A percentile compares a stretch with the other conserved stretches of the same genome.
phyloP scores from a whole-genome alignment of 805 yeast genomes.

The Dipodascus geniculatus region DNA sequence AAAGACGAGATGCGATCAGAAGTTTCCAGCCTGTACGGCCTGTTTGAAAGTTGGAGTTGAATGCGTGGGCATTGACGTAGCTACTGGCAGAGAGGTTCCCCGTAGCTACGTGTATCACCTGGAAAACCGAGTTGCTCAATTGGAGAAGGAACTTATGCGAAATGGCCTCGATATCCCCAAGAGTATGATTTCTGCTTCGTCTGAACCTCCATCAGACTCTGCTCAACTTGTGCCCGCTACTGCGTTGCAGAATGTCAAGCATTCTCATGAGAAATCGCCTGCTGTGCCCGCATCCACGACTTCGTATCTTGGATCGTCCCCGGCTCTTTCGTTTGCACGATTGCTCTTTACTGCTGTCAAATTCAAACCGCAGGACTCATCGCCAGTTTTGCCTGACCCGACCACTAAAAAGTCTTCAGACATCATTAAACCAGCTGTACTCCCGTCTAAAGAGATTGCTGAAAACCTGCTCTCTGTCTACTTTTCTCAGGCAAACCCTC shows the following conservation, averaged over 20 bases:
- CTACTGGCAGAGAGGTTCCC: constrained; percentile 79
- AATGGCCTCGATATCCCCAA: constrained; percentile 23
- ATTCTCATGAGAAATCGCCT: neutral
- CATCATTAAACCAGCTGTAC: constrained; percentile 31
- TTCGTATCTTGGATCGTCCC: constrained; percentile 22
- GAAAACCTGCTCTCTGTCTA: constrained; percentile 49
- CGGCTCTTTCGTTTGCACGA: constrained; percentile 63
- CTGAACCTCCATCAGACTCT: neutral
- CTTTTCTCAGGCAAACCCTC: constrained; percentile 74
- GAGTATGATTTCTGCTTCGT: constrained; percentile 2
- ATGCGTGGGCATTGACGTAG: constrained; percentile 78
- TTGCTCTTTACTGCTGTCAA: constrained; percentile 70
- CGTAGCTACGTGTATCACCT: constrained; percentile 56
- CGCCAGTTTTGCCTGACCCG: neutral
- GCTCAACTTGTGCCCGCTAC: neutral
- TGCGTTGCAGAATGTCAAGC: neutral
- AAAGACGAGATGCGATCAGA: constrained; percentile 56
- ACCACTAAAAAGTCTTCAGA: neutral
- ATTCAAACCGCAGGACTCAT: constrained; percentile 13
- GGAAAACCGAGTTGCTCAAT: constrained; percentile 49
- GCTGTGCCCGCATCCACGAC: constrained; percentile 8
- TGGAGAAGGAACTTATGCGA: constrained; percentile 39
- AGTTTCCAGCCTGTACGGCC: constrained; percentile 52
- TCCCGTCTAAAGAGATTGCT: constrained; percentile 66
- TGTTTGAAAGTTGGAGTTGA: constrained; percentile 55